A percentile compares a stretch with the other conserved stretches of the same genome.
phyloP scores from a whole-genome alignment of 345 rosid genomes.

The Pistacia atlantica region DNA sequence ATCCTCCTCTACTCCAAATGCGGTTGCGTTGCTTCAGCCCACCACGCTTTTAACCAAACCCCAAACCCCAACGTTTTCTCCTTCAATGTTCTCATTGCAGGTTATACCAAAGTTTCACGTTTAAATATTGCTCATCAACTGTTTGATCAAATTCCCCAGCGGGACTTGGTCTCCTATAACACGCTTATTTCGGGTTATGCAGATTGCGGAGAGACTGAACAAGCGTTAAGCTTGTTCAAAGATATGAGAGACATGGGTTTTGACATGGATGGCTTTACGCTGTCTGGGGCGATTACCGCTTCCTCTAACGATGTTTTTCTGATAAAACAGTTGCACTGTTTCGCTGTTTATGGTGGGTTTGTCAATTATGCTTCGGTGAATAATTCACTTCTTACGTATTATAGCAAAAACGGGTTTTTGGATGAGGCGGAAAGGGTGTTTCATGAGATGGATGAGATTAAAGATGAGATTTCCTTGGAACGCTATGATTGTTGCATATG shows the following conservation, averaged over 20 bases:
- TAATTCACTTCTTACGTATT: conserved; percentile 66
- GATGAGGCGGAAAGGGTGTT: conserved; percentile 66
- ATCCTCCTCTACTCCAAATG: conserved; percentile 86
- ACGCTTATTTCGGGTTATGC: conserved; percentile 79
- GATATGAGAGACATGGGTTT: conserved; percentile 55
- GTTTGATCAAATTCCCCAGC: conserved; percentile 84
- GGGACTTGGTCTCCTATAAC: conserved; percentile 77
- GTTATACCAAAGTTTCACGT: conserved; percentile 50
- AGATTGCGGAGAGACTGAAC: conserved; percentile 47
- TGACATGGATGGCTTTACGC: conserved; percentile 72
- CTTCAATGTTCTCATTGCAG: conserved; percentile 64
- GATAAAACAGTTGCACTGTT: conserved; percentile 68
- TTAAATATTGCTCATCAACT: conserved; percentile 49
- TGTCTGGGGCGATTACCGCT: conserved; percentile 75
- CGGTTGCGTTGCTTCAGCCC: conserved; percentile 55
- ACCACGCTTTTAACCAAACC: conserved; percentile 47
- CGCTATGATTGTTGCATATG: conserved; percentile 85
- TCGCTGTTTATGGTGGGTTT: conserved; percentile 59
- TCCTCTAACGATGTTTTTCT: conserved; percentile 44
- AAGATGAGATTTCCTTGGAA: conserved; percentile 96
- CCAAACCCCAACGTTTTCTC: conserved; percentile 70
- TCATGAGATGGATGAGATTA: conserved; percentile 52
- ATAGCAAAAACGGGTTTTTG: conserved; percentile 65
- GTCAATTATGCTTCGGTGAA: conserved; percentile 71
- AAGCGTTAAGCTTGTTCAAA: conserved; percentile 50